A percentile compares a stretch with the other conserved stretches of the same genome.
Conservation (phyloP, 2,329 filamentous ascomycete genomes). For the Capronia coronata region DNA sequence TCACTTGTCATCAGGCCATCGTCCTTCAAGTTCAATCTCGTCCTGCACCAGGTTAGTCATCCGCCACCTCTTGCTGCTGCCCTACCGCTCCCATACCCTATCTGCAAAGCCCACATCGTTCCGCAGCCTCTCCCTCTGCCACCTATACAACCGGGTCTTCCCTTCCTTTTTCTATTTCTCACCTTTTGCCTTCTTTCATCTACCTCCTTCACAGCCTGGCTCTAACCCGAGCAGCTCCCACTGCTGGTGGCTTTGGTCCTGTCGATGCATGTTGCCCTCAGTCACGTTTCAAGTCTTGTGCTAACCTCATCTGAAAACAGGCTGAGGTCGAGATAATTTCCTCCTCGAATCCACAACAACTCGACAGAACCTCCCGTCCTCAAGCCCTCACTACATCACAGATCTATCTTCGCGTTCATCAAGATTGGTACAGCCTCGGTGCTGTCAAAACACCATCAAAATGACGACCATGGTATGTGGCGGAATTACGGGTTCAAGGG, state of each 20-base stretch:
- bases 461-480: slow-evolving; percentile 59
- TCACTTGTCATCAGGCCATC: slow-evolving; percentile 20
- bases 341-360: slow-evolving; percentile 4
- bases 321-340: slow-evolving; percentile 21
- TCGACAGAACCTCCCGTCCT: slow-evolving; percentile 4
- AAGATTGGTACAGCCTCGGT: slow-evolving; percentile 10
- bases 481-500: not conserved
- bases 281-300: not conserved
- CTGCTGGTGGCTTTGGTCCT: not conserved
- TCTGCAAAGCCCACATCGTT: slow-evolving; percentile 14
- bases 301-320: slow-evolving; percentile 23
- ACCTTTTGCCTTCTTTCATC: too few relatives aligned
- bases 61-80: slow-evolving; percentile 3
- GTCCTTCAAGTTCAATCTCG: slow-evolving; percentile 1
- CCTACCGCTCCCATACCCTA: not conserved
- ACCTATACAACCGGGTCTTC: not conserved
- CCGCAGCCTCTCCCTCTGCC: not conserved
- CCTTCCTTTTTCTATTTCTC: not conserved
- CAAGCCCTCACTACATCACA: slow-evolving; percentile 2
- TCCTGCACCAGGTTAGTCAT: slow-evolving; percentile 20
- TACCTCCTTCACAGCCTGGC: not conserved
- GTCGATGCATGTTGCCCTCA: not conserved
- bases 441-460: slow-evolving; percentile 31
- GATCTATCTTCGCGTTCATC: not conserved
- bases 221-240: not conserved